phyloP scores from a whole-genome alignment of 768 basidiomycete genomes.

The Tricholoma sp. region DNA sequence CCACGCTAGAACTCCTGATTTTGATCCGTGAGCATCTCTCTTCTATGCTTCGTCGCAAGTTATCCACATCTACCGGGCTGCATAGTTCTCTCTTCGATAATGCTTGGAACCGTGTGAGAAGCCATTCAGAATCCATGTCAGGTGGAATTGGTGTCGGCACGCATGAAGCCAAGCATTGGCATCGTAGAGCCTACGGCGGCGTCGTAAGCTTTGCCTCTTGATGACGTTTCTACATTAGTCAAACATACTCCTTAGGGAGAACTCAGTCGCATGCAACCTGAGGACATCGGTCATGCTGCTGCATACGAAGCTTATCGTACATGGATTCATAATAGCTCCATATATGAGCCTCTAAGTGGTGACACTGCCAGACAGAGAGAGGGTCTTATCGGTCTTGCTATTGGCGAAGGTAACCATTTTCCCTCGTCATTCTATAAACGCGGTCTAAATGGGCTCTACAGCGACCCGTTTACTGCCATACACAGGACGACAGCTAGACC shows the following conservation, averaged over 20 bases:
- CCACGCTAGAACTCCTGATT: slow-evolving; percentile 48
- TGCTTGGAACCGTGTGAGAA: slow-evolving; percentile 43
- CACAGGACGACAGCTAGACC: slow-evolving; percentile 37
- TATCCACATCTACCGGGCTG: slow-evolving; percentile 24
- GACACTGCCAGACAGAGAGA: slow-evolving; percentile 62
- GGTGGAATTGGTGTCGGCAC: slow-evolving; percentile 43
- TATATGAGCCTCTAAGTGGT: slow-evolving; percentile 52
- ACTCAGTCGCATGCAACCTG: slow-evolving; percentile 43
- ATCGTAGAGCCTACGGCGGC: slow-evolving; percentile 61
- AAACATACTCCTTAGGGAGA: slow-evolving; percentile 37
- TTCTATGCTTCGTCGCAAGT: slow-evolving; percentile 4
- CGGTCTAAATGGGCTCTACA: slow-evolving; percentile 19
- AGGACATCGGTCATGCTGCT: slow-evolving; percentile 70
- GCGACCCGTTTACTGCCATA: slow-evolving; percentile 55
- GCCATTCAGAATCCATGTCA: slow-evolving; percentile 25
- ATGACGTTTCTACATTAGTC: neutral
- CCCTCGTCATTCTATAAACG: slow-evolving; percentile 1
- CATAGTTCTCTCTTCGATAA: slow-evolving; percentile 53
- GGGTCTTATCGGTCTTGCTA: slow-evolving; percentile 60
- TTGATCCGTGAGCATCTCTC: slow-evolving; percentile 38
- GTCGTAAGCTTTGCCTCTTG: slow-evolving; percentile 31
- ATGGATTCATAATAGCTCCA: slow-evolving; percentile 53
- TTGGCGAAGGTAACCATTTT: slow-evolving; percentile 56
- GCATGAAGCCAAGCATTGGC: slow-evolving; percentile 61
- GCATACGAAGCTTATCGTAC: slow-evolving; percentile 73